These are phyloP conservation scores for Aspergillus ellipticus DNA, from an alignment of 495 filamentous ascomycete genomes.

Conservation along the genomic window DNA sequence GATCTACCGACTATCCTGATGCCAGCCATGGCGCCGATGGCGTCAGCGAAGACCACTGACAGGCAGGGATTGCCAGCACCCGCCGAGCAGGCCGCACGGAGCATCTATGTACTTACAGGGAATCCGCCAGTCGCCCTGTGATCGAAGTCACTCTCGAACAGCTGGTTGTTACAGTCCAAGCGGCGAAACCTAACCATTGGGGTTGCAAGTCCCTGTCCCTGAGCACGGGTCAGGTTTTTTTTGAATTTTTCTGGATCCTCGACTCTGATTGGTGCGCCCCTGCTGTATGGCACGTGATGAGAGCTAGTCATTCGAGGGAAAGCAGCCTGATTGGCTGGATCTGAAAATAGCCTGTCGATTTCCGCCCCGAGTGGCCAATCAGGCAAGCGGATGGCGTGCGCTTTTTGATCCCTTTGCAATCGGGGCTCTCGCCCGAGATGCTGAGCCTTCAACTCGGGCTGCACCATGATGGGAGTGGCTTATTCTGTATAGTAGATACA, in stretches of 20 bases:
- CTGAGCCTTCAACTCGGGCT: too few species aligned
- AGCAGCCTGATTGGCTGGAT: not conserved
- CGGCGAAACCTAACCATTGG: not conserved
- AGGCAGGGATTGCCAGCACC: not conserved
- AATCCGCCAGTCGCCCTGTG: not conserved
- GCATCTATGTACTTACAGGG: not conserved
- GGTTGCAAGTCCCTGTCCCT: not conserved
- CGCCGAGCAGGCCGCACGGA: too few species aligned
- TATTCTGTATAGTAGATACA: too few species aligned
- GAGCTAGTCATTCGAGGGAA: not conserved
- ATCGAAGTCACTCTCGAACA: not conserved
- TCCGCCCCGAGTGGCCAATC: too few species aligned
- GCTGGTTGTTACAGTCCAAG: not conserved
- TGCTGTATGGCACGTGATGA: not conserved
- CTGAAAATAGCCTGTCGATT: too few species aligned
- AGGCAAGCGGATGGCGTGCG: too few species aligned
- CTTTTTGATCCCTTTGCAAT: too few species aligned
- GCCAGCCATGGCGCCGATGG: not conserved
- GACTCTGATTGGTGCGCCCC: not conserved
- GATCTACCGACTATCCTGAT: not conserved
- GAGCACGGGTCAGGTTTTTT: not conserved
- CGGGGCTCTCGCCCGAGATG: too few species aligned
- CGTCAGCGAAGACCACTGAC: constrained; percentile 1
- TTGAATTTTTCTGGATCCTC: not conserved
- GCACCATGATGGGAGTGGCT: too few species aligned